Conservation (phyloP, 2,329 filamentous ascomycete genomes). For the Cercospora berteroae region DNA sequence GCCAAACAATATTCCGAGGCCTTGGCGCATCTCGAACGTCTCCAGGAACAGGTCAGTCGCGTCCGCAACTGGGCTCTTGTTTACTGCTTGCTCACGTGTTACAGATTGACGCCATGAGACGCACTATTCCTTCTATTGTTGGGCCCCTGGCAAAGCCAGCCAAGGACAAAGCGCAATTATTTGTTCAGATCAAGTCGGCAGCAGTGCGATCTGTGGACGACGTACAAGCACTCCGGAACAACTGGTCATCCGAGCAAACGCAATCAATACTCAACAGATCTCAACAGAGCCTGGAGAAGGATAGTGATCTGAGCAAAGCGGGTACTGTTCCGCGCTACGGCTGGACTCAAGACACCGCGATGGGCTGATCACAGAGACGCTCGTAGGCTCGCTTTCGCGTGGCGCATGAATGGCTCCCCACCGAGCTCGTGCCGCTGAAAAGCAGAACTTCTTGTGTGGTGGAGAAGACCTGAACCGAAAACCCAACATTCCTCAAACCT, state of each 20-base stretch:
- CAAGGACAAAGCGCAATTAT: slow-evolving; percentile 37
- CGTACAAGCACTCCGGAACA: slow-evolving; percentile 39
- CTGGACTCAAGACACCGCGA: slow-evolving; percentile 35
- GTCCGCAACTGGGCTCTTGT: neutral
- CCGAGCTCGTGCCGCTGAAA: neutral
- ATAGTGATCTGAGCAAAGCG: slow-evolving; percentile 41
- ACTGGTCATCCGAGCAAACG: slow-evolving; percentile 41
- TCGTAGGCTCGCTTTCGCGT: neutral
- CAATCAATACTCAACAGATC: slow-evolving; percentile 39
- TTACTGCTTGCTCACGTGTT: slow-evolving; percentile 15
- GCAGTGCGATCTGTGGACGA: slow-evolving; percentile 39
- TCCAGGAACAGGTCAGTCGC: slow-evolving; percentile 43
- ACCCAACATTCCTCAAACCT: neutral
- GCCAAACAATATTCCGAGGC: slow-evolving; percentile 37
- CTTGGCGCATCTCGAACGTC: slow-evolving; percentile 45
- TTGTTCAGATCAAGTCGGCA: slow-evolving; percentile 41
- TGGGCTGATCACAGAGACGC: neutral
- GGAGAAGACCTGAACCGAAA: neutral
- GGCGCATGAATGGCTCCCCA: neutral
- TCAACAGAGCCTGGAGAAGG: slow-evolving; percentile 37
- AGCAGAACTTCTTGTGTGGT: neutral
- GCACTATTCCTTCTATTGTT: slow-evolving; percentile 45
- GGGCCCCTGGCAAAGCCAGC: slow-evolving; percentile 38
- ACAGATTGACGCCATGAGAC: slow-evolving; percentile 45
- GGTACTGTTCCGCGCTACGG: slow-evolving; percentile 40